A percentile compares a stretch with the other conserved stretches of the same genome.
Evolutionary conservation across 2,329 filamentous ascomycete genomes (phyloP).

Genomic region (Colletotrichum liaoningense): DNA sequence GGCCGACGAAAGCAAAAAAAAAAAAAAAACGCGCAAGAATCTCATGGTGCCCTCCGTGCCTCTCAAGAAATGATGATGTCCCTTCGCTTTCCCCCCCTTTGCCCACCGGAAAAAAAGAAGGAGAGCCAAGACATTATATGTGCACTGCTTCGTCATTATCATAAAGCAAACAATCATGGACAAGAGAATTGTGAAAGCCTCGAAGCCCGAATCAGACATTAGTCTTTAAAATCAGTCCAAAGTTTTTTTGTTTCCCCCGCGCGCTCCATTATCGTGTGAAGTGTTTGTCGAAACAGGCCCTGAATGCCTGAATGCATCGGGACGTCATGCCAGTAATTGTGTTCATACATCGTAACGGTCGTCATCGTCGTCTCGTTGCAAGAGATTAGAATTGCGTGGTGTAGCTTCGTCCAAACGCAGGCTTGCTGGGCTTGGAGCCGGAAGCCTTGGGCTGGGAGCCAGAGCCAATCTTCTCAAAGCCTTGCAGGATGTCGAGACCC

Average conservation of each 20-base stretch:
- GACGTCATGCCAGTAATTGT: constrained; percentile 35
- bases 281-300: constrained; percentile 24
- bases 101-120: neutral
- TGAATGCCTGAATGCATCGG: constrained; percentile 25
- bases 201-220: constrained; percentile 34
- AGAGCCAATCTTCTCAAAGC: constrained; percentile 79
- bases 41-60: constrained; percentile 1
- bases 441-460: constrained; percentile 48
- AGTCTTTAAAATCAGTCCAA: constrained; percentile 29
- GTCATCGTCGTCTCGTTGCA: constrained; percentile 20
- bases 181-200: constrained; percentile 30
- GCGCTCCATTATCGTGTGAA: constrained; percentile 35
- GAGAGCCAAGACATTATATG: constrained; percentile 28
- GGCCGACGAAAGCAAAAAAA: neutral
- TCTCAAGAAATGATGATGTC: constrained; percentile 17
- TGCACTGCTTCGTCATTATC: constrained; percentile 37
- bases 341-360: constrained; percentile 39
- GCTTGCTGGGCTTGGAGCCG: constrained; percentile 46
- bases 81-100: neutral
- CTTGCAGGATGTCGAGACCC: constrained; percentile 78
- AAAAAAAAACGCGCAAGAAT: neutral
- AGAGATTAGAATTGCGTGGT: constrained; percentile 49
- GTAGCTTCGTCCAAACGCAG: constrained; percentile 50
- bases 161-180: constrained; percentile 36
- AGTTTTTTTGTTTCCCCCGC: constrained; percentile 20